Evolutionary conservation across 495 filamentous ascomycete species (phyloP), one percentile per base, ranked within the genome.

Genomic region (Penicillium cinerascens): DNA sequence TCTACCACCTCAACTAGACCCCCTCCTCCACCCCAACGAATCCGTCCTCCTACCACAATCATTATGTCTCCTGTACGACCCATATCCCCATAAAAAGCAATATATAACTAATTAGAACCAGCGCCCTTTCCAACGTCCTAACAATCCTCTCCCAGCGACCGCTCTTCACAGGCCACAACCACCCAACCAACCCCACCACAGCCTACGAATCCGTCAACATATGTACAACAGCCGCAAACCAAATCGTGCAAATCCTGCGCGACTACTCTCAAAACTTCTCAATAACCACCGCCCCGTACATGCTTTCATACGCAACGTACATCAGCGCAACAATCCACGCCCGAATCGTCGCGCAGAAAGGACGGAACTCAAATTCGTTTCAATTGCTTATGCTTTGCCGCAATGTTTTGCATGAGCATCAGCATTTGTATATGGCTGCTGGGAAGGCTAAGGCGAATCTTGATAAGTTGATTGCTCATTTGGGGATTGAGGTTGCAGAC

Each of bases 261-360:
- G 65, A 66, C 38, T 68, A 68, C 35, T 56, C 61, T 5, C 49
- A 55, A 22, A 52, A 61, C 17, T 68, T 64, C 35, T 58, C 63
- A 11, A 55, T 68, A 22, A 54, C 47, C 22, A 60, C 52, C 4
- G 65, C 67, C 9, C 67, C 67, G 1, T 70, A 68, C 47, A 58
- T 70, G 56, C 53, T 70, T 0, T 70, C 67, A 0, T 70, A 70
- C 40, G 63, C 67, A 0, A 70, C 67, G 0, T 70, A 70, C 36
- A 66, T 70, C 44, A 63, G 62, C 37, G 67, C 67, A 20, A 70
- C 65, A 0, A 68, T 70, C 21, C 65, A 70, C 41, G 67, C 61
- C 5, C 54, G 63, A 2, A 61, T 70, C 9, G 63, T 59, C 9
- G 63, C 63, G 4, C 63, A 64, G 13, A 66, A 64, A 29, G 60